Evolutionary conservation across 2,329 filamentous ascomycete genomes (phyloP).

Genomic region (Nemania sp.): DNA sequence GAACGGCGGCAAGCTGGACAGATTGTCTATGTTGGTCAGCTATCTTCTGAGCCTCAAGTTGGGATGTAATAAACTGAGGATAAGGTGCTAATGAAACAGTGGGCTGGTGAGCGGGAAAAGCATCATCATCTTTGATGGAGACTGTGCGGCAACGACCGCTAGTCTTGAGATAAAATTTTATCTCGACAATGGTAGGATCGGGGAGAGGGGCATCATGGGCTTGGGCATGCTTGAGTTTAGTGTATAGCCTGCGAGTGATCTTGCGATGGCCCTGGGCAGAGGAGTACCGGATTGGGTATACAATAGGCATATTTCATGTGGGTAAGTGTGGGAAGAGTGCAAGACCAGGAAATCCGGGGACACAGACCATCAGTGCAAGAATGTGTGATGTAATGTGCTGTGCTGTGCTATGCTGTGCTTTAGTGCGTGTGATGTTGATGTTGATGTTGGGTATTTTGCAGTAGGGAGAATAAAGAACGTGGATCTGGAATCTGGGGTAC

Average conservation of each 20-base stretch:
- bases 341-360: background rate
- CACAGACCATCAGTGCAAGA: conserved; percentile 5
- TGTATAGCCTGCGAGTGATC: conserved; percentile 37
- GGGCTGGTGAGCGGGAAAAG: background rate
- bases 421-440: background rate
- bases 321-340: conserved; percentile 21
- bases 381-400: background rate
- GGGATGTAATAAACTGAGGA: conserved; percentile 56
- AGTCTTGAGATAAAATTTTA: conserved; percentile 46
- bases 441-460: background rate
- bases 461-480: background rate
- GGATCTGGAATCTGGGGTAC: background rate
- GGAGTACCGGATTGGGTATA: conserved; percentile 20
- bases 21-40: conserved; percentile 51
- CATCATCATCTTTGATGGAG: conserved; percentile 15
- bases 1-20: conserved; percentile 49
- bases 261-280: conserved; percentile 33
- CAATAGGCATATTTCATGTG: conserved; percentile 30
- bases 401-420: too few relatives aligned
- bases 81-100: conserved; percentile 36
- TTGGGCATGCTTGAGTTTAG: conserved; percentile 44
- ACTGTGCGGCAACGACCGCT: conserved; percentile 35
- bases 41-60: conserved; percentile 56
- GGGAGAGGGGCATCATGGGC: conserved; percentile 44
- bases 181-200: conserved; percentile 43